These are phyloP conservation scores for Syncephalastrum contaminatum DNA, from an alignment of 371 early-diverging fungal genomes.

Conservation along the genomic window DNA sequence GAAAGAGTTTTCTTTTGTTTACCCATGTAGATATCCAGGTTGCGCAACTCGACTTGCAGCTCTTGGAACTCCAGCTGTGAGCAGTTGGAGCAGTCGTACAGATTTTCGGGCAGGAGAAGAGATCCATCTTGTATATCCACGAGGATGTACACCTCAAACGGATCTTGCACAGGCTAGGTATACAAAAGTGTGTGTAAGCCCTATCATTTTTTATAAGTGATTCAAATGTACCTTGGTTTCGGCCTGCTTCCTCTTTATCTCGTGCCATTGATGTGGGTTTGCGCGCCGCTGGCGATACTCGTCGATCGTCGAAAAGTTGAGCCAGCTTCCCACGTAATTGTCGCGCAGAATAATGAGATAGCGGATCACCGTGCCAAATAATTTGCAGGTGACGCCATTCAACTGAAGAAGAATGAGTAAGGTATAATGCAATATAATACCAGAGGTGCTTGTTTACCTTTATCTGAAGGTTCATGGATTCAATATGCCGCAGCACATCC, in stretches of 20 bases:
- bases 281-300: conserved; percentile 64
- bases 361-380: conserved; percentile 72
- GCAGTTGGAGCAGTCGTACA: conserved; percentile 65
- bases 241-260: conserved; percentile 52
- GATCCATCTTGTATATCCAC: conserved; percentile 57
- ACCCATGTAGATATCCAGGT: conserved; percentile 70
- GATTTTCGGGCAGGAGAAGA: conserved; percentile 67
- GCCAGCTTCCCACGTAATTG: conserved; percentile 76
- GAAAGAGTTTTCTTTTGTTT: too few relatives aligned
- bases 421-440: background rate
- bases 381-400: conserved; percentile 57
- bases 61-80: conserved; percentile 64
- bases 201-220: background rate
- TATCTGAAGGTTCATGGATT: conserved; percentile 61
- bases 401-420: conserved; percentile 23
- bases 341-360: conserved; percentile 73
- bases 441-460: conserved; percentile 48
- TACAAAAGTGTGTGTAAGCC: background rate
- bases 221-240: conserved; percentile 53
- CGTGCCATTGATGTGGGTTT: conserved; percentile 47
- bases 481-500: conserved; percentile 54
- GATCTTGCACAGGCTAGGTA: conserved; percentile 52
- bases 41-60: conserved; percentile 67
- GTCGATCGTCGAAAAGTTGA: conserved; percentile 70
- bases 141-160: conserved; percentile 66